Base-by-base conservation (phyloP, 2,329 filamentous ascomycete genomes). In the Biscogniauxia marginata region DNA sequence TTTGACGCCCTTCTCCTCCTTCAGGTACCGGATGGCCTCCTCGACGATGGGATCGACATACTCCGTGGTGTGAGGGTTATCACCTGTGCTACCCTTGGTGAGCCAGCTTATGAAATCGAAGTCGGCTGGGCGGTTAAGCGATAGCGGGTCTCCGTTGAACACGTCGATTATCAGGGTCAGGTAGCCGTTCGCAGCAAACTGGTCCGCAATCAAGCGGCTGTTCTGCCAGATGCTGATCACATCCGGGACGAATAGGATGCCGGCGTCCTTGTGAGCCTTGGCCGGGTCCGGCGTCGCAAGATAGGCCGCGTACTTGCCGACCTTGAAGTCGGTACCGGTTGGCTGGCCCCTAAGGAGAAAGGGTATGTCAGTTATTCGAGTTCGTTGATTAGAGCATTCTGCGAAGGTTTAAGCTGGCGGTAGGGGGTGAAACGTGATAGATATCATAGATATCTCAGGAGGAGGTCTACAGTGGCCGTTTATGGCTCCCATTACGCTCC, bases 151-250 rank as follows among this genome's bases (percentile, higher is more conserved):
- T 57, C 86, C 87, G 60, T 85, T 79, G 79, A 91, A 89, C 52
- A 89, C 73, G 71, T 93, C 89, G 23, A 88, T 83, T 58, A 92
- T 79, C 45, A 90, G 74, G 54, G 82, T 81, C 55, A 86, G 77
- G 75, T 90, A 91, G 64, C 87, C 89, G 70, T 88, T 88, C 62
- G 84, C 83, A 55, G 90, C 90, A 70, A 82, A 89, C 67, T 89
- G 84, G 76, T 93, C 90, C 57, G 89, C 89, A 65, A 91, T 82
- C 60, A 89, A 76, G 73, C 87, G 73, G 67, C 77, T 74, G 72
- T 88, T 86, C 58, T 82, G 76, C 78, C 78, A 82, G 69, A 83
- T 77, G 58, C 81, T 76, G 53, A 80, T 71, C 56, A 82, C 73
- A 58, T 84, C 81, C 13, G 77, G 75, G 43, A 81, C 56, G 65